These are phyloP conservation scores for Jasminum sambac DNA, from an alignment of 257 asterid species.

Conservation along the genomic window DNA sequence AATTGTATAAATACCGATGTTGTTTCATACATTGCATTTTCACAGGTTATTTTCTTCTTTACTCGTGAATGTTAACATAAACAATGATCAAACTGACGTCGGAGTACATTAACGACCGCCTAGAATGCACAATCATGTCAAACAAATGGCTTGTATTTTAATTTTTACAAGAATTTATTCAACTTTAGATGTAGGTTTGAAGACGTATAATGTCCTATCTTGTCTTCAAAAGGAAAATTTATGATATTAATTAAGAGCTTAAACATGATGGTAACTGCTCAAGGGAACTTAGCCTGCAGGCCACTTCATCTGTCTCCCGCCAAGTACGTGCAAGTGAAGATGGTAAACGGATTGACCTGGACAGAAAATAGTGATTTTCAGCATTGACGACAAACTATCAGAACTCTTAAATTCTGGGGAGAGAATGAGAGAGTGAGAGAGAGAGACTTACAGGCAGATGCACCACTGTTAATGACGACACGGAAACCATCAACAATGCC, in stretches of 20 bases:
- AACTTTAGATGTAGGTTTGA: not conserved
- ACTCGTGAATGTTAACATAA: not conserved
- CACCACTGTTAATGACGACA: constrained; percentile 83
- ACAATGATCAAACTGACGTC: not conserved
- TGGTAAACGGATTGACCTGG: constrained; percentile 96
- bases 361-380: constrained; percentile 3
- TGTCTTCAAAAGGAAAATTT: not conserved
- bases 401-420: not conserved
- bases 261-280: not conserved
- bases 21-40: not conserved
- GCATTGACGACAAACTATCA: not conserved
- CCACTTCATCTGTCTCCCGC: constrained; percentile 97
- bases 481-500: constrained; percentile 89
- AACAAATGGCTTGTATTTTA: not conserved
- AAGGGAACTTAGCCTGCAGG: constrained; percentile 72
- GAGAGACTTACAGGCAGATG: constrained; percentile 67
- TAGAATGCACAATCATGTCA: not conserved
- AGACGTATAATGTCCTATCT: not conserved
- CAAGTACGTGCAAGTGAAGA: constrained; percentile 94
- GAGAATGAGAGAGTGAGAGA: constrained; percentile 1
- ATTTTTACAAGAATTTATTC: not conserved
- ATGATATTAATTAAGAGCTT: constrained; percentile 13
- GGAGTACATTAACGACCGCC: too few species aligned
- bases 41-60: not conserved
- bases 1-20: too few species aligned